Evolutionary conservation across 352 stramenopile genomes (phyloP), one percentile per base, ranked within the genome.

Genomic region (Globisporangium nunn): DNA sequence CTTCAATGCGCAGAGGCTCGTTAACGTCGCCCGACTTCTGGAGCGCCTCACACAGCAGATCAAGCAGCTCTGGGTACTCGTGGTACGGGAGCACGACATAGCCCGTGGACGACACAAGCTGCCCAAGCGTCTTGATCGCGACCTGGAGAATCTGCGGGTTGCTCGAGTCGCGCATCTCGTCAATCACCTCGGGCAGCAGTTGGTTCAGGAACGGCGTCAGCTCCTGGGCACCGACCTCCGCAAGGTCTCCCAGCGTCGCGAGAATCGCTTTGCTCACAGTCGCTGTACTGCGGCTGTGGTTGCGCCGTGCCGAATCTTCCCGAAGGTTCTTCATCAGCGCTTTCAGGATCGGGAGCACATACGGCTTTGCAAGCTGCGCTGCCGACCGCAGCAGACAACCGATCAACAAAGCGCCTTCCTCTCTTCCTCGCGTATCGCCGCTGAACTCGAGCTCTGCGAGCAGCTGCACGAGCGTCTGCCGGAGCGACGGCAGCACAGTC

Each of bases 241-340:
- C 81, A 11, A 95, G 71, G 54, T 93, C 81, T 14, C 83, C 83
- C 15, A 95, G 72, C 23, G 85, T 95, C 41, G 79, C 83, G 15
- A 93, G 64, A 18, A 95, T 91, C 39, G 85, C 83, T 64, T 88
- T 88, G 71, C 84, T 95, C 40, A 93, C 81, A 40, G 72, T 87
- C 35, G 91, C 64, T 0, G 76, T 95, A 40, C 82, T 91, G 44
- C 78, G 75, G 56, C 78, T 91, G 45, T 84, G 81, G 41, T 72
- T 84, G 37, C 81, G 72, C 15, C 71, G 62, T 31, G 76, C 81
- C 3, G 83, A 90, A 46, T 95, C 85, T 70, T 93, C 78, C 18
- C 85, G 81, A 35, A 95, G 50, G 59, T 95, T 95, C 58, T 93
- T 91, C 79, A 93, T 93, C 45, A 95, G 61, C 18, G 85, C 85